A percentile compares a stretch with the other conserved stretches of the same genome.
These are phyloP conservation scores for Gillenia trifoliata DNA, from an alignment of 306 rosid genomes.

Conservation along the genomic window DNA sequence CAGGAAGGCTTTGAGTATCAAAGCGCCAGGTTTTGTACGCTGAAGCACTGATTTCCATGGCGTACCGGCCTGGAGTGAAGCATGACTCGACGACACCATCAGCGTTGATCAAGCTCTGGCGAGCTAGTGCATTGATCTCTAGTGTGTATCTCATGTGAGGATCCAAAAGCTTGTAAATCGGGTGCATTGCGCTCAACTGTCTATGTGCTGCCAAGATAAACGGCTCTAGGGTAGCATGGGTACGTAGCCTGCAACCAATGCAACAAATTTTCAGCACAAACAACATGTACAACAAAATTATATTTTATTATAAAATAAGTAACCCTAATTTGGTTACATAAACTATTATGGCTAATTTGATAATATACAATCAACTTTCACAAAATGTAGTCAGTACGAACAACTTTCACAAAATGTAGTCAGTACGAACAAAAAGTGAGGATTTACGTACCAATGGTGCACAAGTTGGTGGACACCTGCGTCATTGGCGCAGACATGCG, in stretches of 20 bases:
- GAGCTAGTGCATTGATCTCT: conserved; percentile 78
- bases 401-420: background rate
- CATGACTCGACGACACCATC: conserved; percentile 76
- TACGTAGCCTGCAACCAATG: conserved; percentile 57
- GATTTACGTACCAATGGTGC: conserved; percentile 69
- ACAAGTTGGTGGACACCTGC: conserved; percentile 96
- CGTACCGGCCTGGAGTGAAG: conserved; percentile 88
- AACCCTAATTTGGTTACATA: background rate
- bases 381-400: background rate
- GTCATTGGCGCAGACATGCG: conserved; percentile 83
- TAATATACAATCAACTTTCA: background rate
- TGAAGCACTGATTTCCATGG: conserved; percentile 80
- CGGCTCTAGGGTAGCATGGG: conserved; percentile 78
- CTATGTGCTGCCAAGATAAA: conserved; percentile 84
- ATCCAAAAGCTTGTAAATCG: conserved; percentile 75
- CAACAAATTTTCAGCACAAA: background rate
- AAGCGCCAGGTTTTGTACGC: conserved; percentile 94
- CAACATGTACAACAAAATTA: background rate
- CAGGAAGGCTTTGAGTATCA: conserved; percentile 78
- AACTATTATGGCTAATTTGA: background rate
- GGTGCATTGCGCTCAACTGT: conserved; percentile 91
- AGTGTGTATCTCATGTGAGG: conserved; percentile 96
- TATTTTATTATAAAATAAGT: background rate
- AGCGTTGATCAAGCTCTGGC: conserved; percentile 59
- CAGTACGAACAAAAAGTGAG: background rate